Evolutionary conservation across 176 grass and related monocot species (phyloP).

Genomic region (Secale cereale): DNA sequence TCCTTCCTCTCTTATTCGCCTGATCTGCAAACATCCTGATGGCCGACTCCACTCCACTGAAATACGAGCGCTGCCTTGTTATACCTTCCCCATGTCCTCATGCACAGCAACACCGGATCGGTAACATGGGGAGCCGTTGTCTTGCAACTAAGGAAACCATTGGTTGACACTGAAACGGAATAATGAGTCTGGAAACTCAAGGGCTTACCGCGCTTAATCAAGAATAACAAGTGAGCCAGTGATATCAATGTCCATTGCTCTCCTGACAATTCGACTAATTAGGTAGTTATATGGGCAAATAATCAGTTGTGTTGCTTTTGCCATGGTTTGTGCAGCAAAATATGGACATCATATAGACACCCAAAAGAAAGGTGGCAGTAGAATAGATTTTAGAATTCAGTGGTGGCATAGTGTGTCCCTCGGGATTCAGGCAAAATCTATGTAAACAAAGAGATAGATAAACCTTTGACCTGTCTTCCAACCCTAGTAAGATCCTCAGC

Average conservation of each 20-base stretch:
- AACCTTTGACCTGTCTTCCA: conserved; percentile 69
- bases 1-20: too few species aligned
- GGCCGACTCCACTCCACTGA: too few species aligned
- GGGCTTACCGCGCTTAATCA: conserved; percentile 88
- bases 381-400: not conserved
- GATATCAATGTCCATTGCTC: conserved; percentile 94
- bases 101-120: too few species aligned
- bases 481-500: conserved; percentile 91
- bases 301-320: conserved; percentile 73
- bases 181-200: not conserved
- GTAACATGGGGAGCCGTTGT: too few species aligned
- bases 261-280: conserved; percentile 83
- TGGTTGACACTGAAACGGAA: not conserved
- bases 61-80: too few species aligned
- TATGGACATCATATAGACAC: conserved; percentile 69
- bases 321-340: conserved; percentile 89
- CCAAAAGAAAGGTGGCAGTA: conserved; percentile 7
- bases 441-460: conserved; percentile 30
- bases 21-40: too few species aligned
- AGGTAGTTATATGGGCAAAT: conserved; percentile 92
- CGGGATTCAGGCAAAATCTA: not conserved
- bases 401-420: not conserved
- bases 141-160: not conserved
- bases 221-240: conserved; percentile 75
- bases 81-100: too few species aligned